Percentiles rank a stretch among this genome's conserved stretches.
Conservation (phyloP, 192 early-diverging fungal genomes). For the Backusella liffmaniae region DNA sequence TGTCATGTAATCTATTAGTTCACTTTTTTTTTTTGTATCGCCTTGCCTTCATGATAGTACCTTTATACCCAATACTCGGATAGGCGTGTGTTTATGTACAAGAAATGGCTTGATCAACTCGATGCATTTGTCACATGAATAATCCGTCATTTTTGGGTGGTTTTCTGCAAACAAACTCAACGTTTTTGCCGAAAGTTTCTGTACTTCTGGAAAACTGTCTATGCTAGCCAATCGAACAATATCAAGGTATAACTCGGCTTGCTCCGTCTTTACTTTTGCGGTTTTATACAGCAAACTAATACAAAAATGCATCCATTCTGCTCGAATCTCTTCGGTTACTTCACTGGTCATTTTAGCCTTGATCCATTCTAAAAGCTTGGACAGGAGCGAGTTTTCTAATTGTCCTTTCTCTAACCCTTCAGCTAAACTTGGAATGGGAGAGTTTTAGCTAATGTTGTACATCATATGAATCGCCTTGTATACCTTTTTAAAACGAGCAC, state of each 20-base stretch:
- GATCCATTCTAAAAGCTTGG: neutral
- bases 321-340: constrained; percentile 20
- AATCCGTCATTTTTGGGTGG: constrained; percentile 2
- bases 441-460: neutral
- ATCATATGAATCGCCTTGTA: neutral
- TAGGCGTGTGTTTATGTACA: constrained; percentile 8
- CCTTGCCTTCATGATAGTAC: neutral
- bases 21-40: neutral
- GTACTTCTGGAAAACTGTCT: constrained; percentile 10
- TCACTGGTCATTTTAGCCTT: neutral
- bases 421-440: neutral
- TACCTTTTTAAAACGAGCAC: constrained; percentile 11
- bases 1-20: neutral
- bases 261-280: neutral
- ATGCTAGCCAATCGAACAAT: neutral
- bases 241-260: neutral
- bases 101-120: constrained; percentile 1
- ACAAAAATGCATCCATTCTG: constrained; percentile 5
- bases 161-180: neutral
- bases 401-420: neutral
- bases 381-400: neutral
- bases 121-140: constrained; percentile 9
- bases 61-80: constrained; percentile 20
- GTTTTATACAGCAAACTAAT: neutral
- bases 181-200: neutral